These are phyloP conservation scores for Zymoseptoria tritici DNA, from an alignment of 2,329 filamentous ascomycete species.

Conservation along the genomic window DNA sequence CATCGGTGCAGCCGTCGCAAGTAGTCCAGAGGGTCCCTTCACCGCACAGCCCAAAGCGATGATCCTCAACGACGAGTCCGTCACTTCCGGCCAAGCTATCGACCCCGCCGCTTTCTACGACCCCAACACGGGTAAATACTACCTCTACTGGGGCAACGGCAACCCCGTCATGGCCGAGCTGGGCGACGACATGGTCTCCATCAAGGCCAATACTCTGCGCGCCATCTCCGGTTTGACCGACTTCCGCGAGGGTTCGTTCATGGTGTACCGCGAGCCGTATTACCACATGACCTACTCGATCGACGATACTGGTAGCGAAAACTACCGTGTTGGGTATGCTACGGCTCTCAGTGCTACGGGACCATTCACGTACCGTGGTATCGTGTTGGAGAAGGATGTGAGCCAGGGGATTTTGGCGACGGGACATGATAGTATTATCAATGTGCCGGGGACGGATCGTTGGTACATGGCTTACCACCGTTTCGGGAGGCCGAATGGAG, in stretches of 20 bases:
- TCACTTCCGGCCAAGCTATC: slow-evolving; percentile 23
- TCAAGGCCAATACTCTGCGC: slow-evolving; percentile 33
- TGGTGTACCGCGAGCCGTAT: slow-evolving; percentile 39
- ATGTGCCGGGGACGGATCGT: slow-evolving; percentile 42
- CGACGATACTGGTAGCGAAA: slow-evolving; percentile 40
- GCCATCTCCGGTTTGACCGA: slow-evolving; percentile 33
- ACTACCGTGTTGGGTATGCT: slow-evolving; percentile 44
- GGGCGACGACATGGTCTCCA: slow-evolving; percentile 40
- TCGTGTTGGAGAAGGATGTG: slow-evolving; percentile 39
- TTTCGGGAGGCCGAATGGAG: slow-evolving; percentile 40
- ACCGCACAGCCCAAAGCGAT: slow-evolving; percentile 20
- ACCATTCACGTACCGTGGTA: slow-evolving; percentile 41
- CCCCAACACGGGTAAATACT: slow-evolving; percentile 20
- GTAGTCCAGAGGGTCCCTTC: slow-evolving; percentile 22
- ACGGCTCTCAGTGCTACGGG: slow-evolving; percentile 34
- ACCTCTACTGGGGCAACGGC: slow-evolving; percentile 34
- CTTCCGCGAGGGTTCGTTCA: slow-evolving; percentile 40
- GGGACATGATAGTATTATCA: slow-evolving; percentile 41
- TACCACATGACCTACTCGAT: slow-evolving; percentile 46
- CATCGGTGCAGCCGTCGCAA: slow-evolving; percentile 23
- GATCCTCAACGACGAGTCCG: slow-evolving; percentile 22
- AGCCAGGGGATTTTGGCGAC: slow-evolving; percentile 40
- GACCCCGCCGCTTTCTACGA: slow-evolving; percentile 23
- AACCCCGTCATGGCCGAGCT: slow-evolving; percentile 37
- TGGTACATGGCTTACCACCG: slow-evolving; percentile 47